Evolutionary conservation across 306 rosid species (phyloP), one percentile per base, ranked within the genome.

Genomic region (Fragaria iinumae): DNA sequence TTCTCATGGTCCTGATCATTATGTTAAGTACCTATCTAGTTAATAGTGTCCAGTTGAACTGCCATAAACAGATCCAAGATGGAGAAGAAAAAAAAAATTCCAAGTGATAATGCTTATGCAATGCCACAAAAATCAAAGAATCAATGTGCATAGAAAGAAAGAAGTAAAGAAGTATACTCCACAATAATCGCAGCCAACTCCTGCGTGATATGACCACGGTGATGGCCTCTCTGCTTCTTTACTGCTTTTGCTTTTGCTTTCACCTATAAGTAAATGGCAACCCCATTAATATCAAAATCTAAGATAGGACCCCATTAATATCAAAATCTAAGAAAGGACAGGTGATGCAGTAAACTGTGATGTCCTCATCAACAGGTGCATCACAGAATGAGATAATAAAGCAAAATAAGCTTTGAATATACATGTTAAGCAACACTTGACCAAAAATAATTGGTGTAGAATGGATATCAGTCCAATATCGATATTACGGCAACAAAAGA

Each of bases 111-210:
- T 14, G 39, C 4, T 29, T n/a, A 66, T 53, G 34, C 77, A 57
- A 57, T 50, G 74, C 41, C 38, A 76, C 74, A 41, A 32, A 72
- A 72, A 68, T 71, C 74, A 60, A 49, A 49, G 23, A 38, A 71
- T 21, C 29, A 79, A 57, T 7, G 52, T 39, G 21, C 27, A 67
- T 76, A 39, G 71, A 77, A 80, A 74, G 76, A 36, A 34, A 32
- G 55, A 72, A 76, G 74, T 57, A 72, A 69, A 79, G 78, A 76
- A 44, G 72, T 60, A 84, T 89, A 94, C 97, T 97, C 98, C 97
- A 18, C 98, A 94, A 83, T 73, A 87, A 82, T 94, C 98, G 69
- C 98, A 91, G 36, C 98, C 97, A 84, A 65, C 79, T 62, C 32
- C 72, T 25, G 17, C 0, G 77, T 93, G 98, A 83, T 83, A 87